Percentiles rank a stretch among this genome's conserved stretches.
Evolutionary conservation across 192 early-diverging fungal genomes (phyloP).

Genomic region (Phlyctochytrium arcticum): DNA sequence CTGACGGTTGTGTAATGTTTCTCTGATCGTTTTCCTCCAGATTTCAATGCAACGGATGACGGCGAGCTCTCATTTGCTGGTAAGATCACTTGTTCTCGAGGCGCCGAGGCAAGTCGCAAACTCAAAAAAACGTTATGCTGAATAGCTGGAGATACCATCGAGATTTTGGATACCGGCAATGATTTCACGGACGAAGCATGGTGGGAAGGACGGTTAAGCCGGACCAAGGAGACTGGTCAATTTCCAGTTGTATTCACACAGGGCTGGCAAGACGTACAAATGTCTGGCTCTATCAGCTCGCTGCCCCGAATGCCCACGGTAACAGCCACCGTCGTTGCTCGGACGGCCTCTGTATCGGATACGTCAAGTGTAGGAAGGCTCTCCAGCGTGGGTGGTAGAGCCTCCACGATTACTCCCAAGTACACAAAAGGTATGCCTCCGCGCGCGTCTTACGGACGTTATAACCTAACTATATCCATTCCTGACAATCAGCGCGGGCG

Average conservation of each 20-base stretch:
- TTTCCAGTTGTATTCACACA: constrained; percentile 39
- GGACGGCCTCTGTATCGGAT: too few relatives aligned
- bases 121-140: background rate
- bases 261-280: constrained; percentile 38
- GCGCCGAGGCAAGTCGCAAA: background rate
- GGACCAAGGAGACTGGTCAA: constrained; percentile 27
- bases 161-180: constrained; percentile 22
- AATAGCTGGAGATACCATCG: constrained; percentile 36
- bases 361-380: background rate
- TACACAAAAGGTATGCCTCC: background rate
- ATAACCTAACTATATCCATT: background rate
- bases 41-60: constrained; percentile 35
- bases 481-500: background rate
- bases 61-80: constrained; percentile 33
- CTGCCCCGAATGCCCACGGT: too few relatives aligned
- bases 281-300: too few relatives aligned
- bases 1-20: background rate
- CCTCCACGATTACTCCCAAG: too few relatives aligned
- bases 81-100: background rate
- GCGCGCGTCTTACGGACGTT: background rate
- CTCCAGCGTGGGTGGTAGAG: background rate
- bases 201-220: constrained; percentile 35
- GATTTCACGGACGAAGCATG: constrained; percentile 34
- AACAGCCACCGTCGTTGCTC: too few relatives aligned
- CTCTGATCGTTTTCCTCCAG: background rate